Evolutionary conservation across 192 early-diverging fungal genomes (phyloP), one percentile per base, ranked within the genome.

Genomic region (Phlyctochytrium planicorne): DNA sequence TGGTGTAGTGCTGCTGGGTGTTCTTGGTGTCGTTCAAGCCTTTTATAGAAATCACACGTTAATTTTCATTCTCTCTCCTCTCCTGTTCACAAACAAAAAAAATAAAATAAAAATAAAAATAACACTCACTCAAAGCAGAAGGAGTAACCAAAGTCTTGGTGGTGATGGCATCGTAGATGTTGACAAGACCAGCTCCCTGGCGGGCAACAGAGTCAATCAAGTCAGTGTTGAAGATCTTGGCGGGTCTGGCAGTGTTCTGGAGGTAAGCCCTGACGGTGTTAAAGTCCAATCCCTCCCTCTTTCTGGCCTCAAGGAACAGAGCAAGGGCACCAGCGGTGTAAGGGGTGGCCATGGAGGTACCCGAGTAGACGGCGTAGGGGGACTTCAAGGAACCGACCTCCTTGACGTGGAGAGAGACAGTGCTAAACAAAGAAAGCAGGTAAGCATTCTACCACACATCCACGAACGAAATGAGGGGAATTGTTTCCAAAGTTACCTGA

Each of bases 331-430:
- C 93, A 17, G 90, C 83, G 25, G 89, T 69, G 69, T 90, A 89
- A 0, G 93, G 91, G 29, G 84, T 77, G 3, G 93, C 82, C 93
- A 94, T 93, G 30, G 89, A 91, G 3, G 93, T 94, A 16, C 93
- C 93, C 14, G 62, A 60, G 30, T 60, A n/a, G 50, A 31, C 24
- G 59, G 60, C 52, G 72, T 78, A 78, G n/a, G n/a, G 33, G 63
- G 79, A 89, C 0, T 88, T 86, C 34, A 88, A 72, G 63, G 10
- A 14, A 12, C 47, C n/a, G 24, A 70, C 75, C 27, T 83, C 55
- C 36, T 4, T 27, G 14, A 6, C 6, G 47, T 25, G 29, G 34
- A n/a, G 40, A 34, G 72, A 71, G 33, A 77, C 61, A 34, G 79
- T 81, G 33, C 59, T 59, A 60, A 61, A 73, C n/a, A n/a, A n/a